These are phyloP conservation scores for Mycena filopes DNA, from an alignment of 768 basidiomycete species.

Conservation along the genomic window DNA sequence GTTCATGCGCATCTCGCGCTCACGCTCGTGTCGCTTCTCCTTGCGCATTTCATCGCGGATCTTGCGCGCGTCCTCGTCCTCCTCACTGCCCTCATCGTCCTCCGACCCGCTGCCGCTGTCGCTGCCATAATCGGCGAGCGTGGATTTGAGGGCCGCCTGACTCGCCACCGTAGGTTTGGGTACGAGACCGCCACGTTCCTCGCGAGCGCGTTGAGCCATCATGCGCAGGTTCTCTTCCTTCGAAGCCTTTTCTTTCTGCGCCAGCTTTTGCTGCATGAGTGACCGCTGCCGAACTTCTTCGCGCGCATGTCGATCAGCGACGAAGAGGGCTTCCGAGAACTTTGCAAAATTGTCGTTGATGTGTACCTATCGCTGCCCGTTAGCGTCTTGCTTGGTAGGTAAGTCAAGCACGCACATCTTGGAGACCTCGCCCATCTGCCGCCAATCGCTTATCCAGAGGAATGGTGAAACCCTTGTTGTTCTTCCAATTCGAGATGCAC, in stretches of 20 bases:
- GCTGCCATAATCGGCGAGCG: conserved; percentile 88
- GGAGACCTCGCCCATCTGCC: conserved; percentile 97
- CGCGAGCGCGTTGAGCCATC: conserved; percentile 94
- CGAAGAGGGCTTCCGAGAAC: conserved; percentile 94
- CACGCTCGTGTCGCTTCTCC: conserved; percentile 93
- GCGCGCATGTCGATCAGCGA: conserved; percentile 96
- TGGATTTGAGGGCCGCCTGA: conserved; percentile 77
- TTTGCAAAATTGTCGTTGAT: conserved; percentile 99
- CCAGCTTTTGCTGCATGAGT: conserved; percentile 98
- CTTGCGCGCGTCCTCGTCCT: conserved; percentile 86
- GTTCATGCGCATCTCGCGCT: conserved; percentile 98
- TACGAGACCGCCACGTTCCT: conserved; percentile 88
- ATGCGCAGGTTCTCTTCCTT: conserved; percentile 97
- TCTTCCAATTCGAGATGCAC: conserved; percentile 99
- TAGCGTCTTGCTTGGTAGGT: not conserved
- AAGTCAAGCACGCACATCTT: conserved; percentile 81
- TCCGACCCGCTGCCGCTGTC: conserved; percentile 75
- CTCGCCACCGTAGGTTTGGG: conserved; percentile 74
- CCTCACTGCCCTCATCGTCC: conserved; percentile 65
- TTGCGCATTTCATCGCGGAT: conserved; percentile 91
- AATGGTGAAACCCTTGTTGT: conserved; percentile 99
- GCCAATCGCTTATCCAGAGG: conserved; percentile 98
- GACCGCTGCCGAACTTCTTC: conserved; percentile 97
- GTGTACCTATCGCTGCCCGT: conserved; percentile 70
- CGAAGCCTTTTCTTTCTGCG: conserved; percentile 95